Evolutionary conservation across 208 protist species (phyloP).

Genomic region (Strigomonas culicis): DNA sequence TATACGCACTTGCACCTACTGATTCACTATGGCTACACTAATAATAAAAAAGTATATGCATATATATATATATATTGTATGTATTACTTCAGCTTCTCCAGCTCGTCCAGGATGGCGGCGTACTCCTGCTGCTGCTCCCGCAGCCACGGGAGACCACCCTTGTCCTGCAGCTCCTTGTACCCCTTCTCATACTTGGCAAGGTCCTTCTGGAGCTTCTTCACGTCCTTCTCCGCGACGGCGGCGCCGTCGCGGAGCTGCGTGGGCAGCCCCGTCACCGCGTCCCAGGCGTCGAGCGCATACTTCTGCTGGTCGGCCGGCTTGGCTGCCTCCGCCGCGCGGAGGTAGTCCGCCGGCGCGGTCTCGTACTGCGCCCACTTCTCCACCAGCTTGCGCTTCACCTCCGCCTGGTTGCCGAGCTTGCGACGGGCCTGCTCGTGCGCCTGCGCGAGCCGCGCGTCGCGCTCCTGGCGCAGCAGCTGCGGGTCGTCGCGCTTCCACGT

Average conservation of each 20-base stretch:
- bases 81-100: constrained; percentile 14
- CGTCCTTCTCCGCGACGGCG: constrained; percentile 51
- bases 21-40: not conserved
- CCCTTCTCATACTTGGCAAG: constrained; percentile 63
- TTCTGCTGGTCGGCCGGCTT: constrained; percentile 12
- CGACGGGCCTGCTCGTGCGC: constrained; percentile 29
- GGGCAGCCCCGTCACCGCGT: constrained; percentile 50
- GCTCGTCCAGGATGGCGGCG: constrained; percentile 20
- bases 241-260: constrained; percentile 30
- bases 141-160: constrained; percentile 59
- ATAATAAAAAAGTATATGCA: constrained; percentile 4
- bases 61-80: not conserved
- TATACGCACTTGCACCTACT: not conserved
- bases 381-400: constrained; percentile 56
- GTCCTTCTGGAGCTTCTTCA: constrained; percentile 72
- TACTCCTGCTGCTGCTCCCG: constrained; percentile 47
- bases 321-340: constrained; percentile 28
- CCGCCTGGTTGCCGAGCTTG: constrained; percentile 60
- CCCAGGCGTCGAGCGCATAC: constrained; percentile 45
- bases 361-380: constrained; percentile 64
- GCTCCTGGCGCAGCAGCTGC: constrained; percentile 48
- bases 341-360: constrained; percentile 35
- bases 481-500: constrained; percentile 79
- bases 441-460: constrained; percentile 35
- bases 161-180: constrained; percentile 55